phyloP scores from a whole-genome alignment of 2,329 filamentous ascomycete species.

The Rhinocladiella similis region DNA sequence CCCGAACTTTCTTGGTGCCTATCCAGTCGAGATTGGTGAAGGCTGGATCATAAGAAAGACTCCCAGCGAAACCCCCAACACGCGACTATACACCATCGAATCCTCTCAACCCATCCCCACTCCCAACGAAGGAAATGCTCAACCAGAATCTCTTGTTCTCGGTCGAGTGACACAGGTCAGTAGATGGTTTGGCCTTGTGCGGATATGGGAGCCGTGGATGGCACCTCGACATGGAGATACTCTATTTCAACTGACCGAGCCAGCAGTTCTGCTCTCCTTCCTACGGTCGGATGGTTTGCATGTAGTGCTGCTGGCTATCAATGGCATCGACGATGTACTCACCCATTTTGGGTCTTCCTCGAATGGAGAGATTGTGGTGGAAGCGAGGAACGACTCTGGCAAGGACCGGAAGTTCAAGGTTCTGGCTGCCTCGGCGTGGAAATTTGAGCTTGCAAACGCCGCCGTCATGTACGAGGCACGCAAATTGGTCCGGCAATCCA shows the following conservation, averaged over 20 bases:
- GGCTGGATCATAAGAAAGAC: slow-evolving; percentile 37
- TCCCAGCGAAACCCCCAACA: slow-evolving; percentile 43
- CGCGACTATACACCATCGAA: slow-evolving; percentile 40
- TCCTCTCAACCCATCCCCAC: slow-evolving; percentile 40
- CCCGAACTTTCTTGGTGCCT: slow-evolving; percentile 25
- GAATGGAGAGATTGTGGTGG: slow-evolving; percentile 66
- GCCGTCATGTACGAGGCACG: slow-evolving; percentile 88
- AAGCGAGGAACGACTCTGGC: slow-evolving; percentile 69
- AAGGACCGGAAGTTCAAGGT: slow-evolving; percentile 59
- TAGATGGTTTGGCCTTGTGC: slow-evolving; percentile 81
- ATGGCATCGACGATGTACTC: slow-evolving; percentile 69
- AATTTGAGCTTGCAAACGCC: slow-evolving; percentile 74
- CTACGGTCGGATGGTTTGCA: slow-evolving; percentile 70
- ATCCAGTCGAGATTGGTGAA: slow-evolving; percentile 37
- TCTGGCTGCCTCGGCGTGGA: slow-evolving; percentile 68
- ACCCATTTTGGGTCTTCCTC: slow-evolving; percentile 67
- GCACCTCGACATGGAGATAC: slow-evolving; percentile 79
- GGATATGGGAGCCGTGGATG: slow-evolving; percentile 76
- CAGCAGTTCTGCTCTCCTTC: slow-evolving; percentile 77
- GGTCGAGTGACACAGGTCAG: slow-evolving; percentile 51
- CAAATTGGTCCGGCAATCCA: slow-evolving; percentile 52
- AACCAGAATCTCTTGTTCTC: slow-evolving; percentile 48
- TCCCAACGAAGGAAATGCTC: slow-evolving; percentile 57
- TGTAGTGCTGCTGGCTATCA: slow-evolving; percentile 75
- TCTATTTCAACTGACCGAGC: slow-evolving; percentile 69